phyloP scores from a whole-genome alignment of 2,329 filamentous ascomycete genomes.

The Balansia obtecta region DNA sequence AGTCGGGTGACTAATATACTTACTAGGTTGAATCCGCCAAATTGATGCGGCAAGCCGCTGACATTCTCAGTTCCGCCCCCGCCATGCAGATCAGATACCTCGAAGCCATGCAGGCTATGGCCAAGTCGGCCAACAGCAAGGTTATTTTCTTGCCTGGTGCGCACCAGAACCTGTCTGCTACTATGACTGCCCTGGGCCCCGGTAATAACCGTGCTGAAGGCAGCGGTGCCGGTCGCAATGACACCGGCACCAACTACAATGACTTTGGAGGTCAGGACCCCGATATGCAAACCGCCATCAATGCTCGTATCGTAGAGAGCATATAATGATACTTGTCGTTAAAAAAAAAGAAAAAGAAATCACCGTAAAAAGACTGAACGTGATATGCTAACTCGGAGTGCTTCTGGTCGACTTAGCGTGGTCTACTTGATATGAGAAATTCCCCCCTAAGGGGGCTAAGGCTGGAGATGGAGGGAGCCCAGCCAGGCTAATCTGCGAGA shows the following conservation, averaged over 20 bases:
- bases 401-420: slow-evolving; percentile 18
- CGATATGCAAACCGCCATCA: slow-evolving; percentile 69
- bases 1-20: not conserved
- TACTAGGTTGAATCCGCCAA: slow-evolving; percentile 76
- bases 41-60: slow-evolving; percentile 83
- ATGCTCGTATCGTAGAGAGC: slow-evolving; percentile 72
- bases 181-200: slow-evolving; percentile 31
- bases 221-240: slow-evolving; percentile 40
- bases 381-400: slow-evolving; percentile 19
- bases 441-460: not conserved
- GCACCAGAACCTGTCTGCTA: slow-evolving; percentile 40
- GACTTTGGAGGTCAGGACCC: slow-evolving; percentile 42
- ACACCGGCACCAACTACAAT: slow-evolving; percentile 21
- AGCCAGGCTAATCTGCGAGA: no score
- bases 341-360: slow-evolving; percentile 2
- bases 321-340: slow-evolving; percentile 44
- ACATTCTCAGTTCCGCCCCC: slow-evolving; percentile 81
- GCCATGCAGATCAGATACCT: slow-evolving; percentile 98
- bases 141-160: slow-evolving; percentile 67
- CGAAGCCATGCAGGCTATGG: slow-evolving; percentile 98
- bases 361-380: slow-evolving; percentile 8
- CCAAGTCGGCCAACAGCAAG: slow-evolving; percentile 82
- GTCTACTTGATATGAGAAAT: slow-evolving; percentile 23
- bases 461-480: no score
- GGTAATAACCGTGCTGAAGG: slow-evolving; percentile 22